A percentile compares a stretch with the other conserved stretches of the same genome.
phyloP scores from a whole-genome alignment of 495 filamentous ascomycete species.

The Evansstolkia leycettana region DNA sequence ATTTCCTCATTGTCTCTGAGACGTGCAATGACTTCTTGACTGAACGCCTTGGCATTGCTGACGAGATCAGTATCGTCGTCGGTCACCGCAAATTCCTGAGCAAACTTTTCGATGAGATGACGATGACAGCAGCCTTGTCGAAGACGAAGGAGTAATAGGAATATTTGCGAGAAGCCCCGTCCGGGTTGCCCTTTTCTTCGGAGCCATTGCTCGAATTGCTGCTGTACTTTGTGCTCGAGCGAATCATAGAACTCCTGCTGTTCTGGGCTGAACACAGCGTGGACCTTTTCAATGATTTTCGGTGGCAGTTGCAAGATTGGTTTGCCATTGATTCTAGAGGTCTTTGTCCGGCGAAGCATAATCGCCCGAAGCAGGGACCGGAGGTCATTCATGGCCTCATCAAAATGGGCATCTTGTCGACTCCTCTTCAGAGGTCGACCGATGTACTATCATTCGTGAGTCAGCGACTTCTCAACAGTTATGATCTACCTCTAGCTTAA shows the following conservation, averaged over 20 bases:
- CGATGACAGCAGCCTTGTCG: constrained; percentile 85
- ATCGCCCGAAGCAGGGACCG: constrained; percentile 75
- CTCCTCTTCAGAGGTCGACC: constrained; percentile 38
- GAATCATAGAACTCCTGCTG: constrained; percentile 61
- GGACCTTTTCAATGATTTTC: constrained; percentile 50
- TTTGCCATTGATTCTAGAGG: constrained; percentile 70
- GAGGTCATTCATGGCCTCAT: constrained; percentile 54
- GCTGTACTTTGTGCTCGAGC: constrained; percentile 53
- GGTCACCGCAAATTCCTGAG: constrained; percentile 34
- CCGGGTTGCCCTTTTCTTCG: constrained; percentile 58
- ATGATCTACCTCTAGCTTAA: constrained; percentile 6
- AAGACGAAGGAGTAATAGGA: constrained; percentile 76
- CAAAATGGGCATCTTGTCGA: constrained; percentile 12
- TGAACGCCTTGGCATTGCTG: constrained; percentile 52
- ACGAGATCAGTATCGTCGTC: constrained; percentile 51
- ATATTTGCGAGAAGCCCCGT: constrained; percentile 70
- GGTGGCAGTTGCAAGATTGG: constrained; percentile 67
- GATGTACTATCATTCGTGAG: constrained; percentile 32
- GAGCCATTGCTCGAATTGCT: constrained; percentile 70
- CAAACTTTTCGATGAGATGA: constrained; percentile 72
- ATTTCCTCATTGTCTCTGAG: constrained; percentile 50
- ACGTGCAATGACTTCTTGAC: constrained; percentile 48
- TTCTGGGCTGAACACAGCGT: constrained; percentile 64
- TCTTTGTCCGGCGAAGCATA: constrained; percentile 76
- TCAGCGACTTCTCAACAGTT: constrained; percentile 6